Conservation (phyloP, 306 rosid species). For the Inga laurina region DNA sequence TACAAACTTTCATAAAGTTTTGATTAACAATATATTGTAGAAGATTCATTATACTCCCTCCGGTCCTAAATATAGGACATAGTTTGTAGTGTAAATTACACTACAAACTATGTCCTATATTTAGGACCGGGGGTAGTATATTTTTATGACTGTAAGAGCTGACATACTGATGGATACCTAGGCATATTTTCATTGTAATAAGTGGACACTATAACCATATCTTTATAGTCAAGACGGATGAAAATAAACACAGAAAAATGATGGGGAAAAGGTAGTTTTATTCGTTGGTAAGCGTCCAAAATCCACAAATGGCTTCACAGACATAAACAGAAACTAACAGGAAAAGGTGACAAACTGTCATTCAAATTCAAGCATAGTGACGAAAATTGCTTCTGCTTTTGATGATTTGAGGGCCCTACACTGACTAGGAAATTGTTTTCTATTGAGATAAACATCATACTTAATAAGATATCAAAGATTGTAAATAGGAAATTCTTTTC, state of each 20-base stretch:
- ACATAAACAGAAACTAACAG: too few relatives aligned
- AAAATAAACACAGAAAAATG: background rate
- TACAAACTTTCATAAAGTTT: background rate
- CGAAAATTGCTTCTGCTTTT: background rate
- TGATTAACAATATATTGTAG: background rate
- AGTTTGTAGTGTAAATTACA: too few relatives aligned
- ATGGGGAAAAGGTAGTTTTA: background rate
- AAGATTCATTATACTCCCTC: background rate
- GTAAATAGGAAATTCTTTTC: background rate
- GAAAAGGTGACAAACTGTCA: background rate
- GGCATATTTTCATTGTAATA: background rate
- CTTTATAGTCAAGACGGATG: background rate
- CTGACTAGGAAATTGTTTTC: background rate
- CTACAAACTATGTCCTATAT: too few relatives aligned
- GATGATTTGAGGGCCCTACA: background rate
- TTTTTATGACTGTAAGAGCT: background rate
- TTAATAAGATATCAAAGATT: background rate
- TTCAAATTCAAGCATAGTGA: constrained; percentile 1
- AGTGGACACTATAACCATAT: background rate
- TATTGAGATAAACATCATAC: background rate
- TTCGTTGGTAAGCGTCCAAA: background rate
- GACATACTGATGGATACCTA: background rate
- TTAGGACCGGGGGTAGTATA: too few relatives aligned
- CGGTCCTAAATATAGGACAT: too few relatives aligned
- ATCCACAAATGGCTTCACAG: background rate